Conservation (phyloP, 495 filamentous ascomycete species). For the Podospora conica region DNA sequence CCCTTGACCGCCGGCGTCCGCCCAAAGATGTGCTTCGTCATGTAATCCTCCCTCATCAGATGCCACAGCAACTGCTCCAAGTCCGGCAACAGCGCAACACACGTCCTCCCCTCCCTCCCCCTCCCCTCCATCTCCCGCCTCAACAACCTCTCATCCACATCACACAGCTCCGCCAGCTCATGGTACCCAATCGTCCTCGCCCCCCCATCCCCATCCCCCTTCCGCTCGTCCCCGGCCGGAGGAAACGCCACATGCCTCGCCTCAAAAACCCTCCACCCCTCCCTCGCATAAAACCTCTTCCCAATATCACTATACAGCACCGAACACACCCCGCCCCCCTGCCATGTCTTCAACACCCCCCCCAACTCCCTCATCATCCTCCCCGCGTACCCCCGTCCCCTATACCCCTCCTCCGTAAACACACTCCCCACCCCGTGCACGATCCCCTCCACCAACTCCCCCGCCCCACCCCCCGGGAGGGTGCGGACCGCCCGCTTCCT, state of each 20-base stretch:
- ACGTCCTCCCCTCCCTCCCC: conserved; percentile 27
- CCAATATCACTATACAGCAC: conserved; percentile 93
- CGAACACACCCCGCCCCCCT: conserved; percentile 49
- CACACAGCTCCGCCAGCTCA: conserved; percentile 54
- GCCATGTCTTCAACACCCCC: conserved; percentile 28
- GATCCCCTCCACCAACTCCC: conserved; percentile 55
- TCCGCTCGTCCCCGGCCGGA: conserved; percentile 22
- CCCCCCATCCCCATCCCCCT: conserved; percentile 1
- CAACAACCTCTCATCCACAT: conserved; percentile 48
- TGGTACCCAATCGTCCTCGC: conserved; percentile 38
- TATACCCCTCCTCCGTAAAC: conserved; percentile 64
- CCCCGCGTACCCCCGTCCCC: conserved; percentile 73
- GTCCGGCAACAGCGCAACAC: conserved; percentile 68
- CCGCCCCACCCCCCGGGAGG: conserved; percentile 13
- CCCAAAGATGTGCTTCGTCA: conserved; percentile 48
- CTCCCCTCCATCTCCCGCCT: conserved; percentile 34
- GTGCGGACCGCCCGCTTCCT: conserved; percentile 59
- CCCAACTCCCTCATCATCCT: conserved; percentile 52
- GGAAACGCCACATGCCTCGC: conserved; percentile 65
- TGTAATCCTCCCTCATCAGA: conserved; percentile 79
- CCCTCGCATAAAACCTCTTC: conserved; percentile 78
- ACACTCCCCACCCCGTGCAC: conserved; percentile 82
- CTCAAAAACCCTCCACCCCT: conserved; percentile 71
- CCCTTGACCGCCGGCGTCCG: conserved; percentile 59
- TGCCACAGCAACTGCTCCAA: conserved; percentile 76